Evolutionary conservation across 2,329 filamentous ascomycete species (phyloP), one percentile per base, ranked within the genome.

Genomic region (Seiridium cupressi): DNA sequence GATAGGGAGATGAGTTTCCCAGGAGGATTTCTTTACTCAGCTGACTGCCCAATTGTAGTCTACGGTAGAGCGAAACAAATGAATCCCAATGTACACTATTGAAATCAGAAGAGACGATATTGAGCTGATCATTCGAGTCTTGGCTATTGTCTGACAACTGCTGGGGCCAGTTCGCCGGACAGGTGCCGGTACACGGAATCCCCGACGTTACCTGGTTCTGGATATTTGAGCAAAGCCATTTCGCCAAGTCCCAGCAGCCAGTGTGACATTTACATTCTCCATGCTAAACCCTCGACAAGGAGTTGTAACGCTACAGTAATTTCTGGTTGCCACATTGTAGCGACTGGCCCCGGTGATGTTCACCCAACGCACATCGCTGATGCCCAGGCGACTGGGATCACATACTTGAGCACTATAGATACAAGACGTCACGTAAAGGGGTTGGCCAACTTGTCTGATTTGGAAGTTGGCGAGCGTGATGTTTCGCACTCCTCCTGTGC

Each of bases 291-390:
- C 74, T 18, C 74, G 75, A 64, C 80, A 83, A 13, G 79, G 80
- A 42, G 73, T 73, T 2, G 69, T 64, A 9, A 72, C 68, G 10
- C 72, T 73, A 67, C 77, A 80, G 67, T 81, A 78, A 49, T 82
- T 79, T 4, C 75, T 79, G 5, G 74, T 74, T 2, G 76, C 80
- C 31, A 82, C 74, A 64, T 82, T 81, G 63, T 81, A 82, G 38
- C 76, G 69, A 60, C 74, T 77, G 3, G 80, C 82, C 5, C 80
- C 80, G 1, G 76, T 79, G 56, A 83, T 75, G 64, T 83, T 83
- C 60, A 79, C 73, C 78, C 79, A 82, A 44, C 72, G 77, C 32
- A 83, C 69, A 63, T 82, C 77, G 44, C 70, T 71, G 60, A 83
- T 81, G 55, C 76, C 69, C 46, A 80, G 68, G 48, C 74, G 72